phyloP scores from a whole-genome alignment of 1,284 basidiomycete genomes.

The Austroboletus niveus region DNA sequence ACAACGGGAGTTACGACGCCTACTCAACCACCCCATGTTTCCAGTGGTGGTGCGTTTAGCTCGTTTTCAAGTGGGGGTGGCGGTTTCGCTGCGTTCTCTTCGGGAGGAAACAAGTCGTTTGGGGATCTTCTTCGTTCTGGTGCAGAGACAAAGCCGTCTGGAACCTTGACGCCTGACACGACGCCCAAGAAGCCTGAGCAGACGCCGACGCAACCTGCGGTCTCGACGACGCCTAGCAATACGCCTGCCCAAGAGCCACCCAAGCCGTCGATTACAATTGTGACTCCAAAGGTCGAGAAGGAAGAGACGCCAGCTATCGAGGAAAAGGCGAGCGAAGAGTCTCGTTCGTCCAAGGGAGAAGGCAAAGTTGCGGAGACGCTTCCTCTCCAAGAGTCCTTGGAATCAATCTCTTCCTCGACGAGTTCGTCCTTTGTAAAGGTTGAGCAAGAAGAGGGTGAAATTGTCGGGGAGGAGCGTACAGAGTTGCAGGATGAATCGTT shows the following conservation, averaged over 20 bases:
- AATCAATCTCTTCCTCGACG: constrained; percentile 29
- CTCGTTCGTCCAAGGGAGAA: constrained; percentile 10
- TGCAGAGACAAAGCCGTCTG: constrained; percentile 18
- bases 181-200: constrained; percentile 12
- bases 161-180: constrained; percentile 5
- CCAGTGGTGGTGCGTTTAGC: constrained; percentile 16
- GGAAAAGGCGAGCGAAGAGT: not conserved
- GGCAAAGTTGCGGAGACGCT: not conserved
- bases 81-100: constrained; percentile 32
- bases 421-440: constrained; percentile 36
- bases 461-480: constrained; percentile 18
- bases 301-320: constrained; percentile 3
- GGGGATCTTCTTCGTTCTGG: constrained; percentile 38
- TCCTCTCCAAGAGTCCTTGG: constrained; percentile 19
- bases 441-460: constrained; percentile 26
- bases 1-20: constrained; percentile 5
- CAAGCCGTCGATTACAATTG: not conserved
- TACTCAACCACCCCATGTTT: constrained; percentile 1
- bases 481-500: constrained; percentile 19
- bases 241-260: constrained; percentile 15
- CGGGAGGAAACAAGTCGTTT: constrained; percentile 38
- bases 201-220: not conserved
- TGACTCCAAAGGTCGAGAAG: not conserved
- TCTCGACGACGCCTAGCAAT: constrained; percentile 15
- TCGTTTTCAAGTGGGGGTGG: constrained; percentile 20